Base-by-base conservation (phyloP, 192 early-diverging fungal genomes). In the Podila clonocystis region DNA sequence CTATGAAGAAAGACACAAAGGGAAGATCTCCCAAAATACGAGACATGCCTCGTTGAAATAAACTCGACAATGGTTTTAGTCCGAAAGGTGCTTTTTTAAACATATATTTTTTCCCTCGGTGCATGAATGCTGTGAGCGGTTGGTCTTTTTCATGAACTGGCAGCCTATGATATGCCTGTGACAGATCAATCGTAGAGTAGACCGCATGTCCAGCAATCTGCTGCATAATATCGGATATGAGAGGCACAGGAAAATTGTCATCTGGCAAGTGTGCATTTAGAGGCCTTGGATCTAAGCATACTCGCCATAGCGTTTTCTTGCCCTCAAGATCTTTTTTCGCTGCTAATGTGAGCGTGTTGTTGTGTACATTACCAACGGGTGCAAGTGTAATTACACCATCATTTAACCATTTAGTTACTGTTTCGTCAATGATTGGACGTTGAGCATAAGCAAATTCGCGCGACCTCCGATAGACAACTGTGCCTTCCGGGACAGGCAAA, bases 321-420 rank as follows among this genome's bases (percentile, higher is more conserved):
- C 67, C 58, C 20, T 59, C 30, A 12, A 67, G 22, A 61, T 68
- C 67, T 55, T 61, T 68, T 55, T 68, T 68, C 4, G 67, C 67
- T 2, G 58, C 67, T 22, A 68, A 29, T 5, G 67, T 68, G 17
- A 68, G 58, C 9, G 67, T 68, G 26, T 61, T 68, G 34, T 48
- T 68, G 55, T 68, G 67, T 3, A 58, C 36, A n/a, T 59, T 61
- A 8, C 41, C 28, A 8, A 45, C 36, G 0, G 67, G 58, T 20
- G 67, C 67, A 2, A 68, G 58, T 68, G 67, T 48, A 17, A 67
- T 67, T 9, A 67, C 50, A 6, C 30, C 65, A 20, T 68, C 67
- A 7, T 60, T 26, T 11, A 68, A 19, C 58, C 34, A 68, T 24
- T 50, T 60, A 9, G 29, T 19, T 8, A 58, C 38, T 45, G 31